Evolutionary conservation across 2,329 filamentous ascomycete genomes (phyloP).

Genomic region (Ophiostoma pallidulum): DNA sequence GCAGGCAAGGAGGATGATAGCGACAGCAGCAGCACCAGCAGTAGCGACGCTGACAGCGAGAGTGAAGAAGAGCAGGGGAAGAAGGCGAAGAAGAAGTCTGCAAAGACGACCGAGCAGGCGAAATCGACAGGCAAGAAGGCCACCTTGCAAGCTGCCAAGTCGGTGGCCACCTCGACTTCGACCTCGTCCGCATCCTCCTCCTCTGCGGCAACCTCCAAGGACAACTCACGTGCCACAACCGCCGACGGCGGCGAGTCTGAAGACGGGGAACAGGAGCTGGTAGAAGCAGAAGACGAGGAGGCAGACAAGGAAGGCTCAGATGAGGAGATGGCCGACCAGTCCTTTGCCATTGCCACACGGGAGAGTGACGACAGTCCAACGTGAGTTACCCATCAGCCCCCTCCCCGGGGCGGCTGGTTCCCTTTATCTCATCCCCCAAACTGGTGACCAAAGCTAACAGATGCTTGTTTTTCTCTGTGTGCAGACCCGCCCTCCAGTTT

Average conservation of each 20-base stretch:
- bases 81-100: not conserved
- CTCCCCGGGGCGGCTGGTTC: not conserved
- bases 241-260: not conserved
- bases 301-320: constrained; percentile 3
- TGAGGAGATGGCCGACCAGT: constrained; percentile 25
- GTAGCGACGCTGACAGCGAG: not conserved
- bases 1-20: not conserved
- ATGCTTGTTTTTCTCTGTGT: too few species aligned
- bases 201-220: not conserved
- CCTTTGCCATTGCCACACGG: constrained; percentile 21
- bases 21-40: not conserved
- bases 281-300: not conserved
- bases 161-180: not conserved
- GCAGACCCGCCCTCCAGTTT: constrained; percentile 32
- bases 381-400: not conserved
- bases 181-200: not conserved
- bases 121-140: not conserved
- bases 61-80: not conserved
- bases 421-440: constrained; percentile 23
- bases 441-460: too few species aligned
- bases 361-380: constrained; percentile 1
- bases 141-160: not conserved
- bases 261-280: not conserved
- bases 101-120: not conserved
- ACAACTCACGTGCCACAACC: not conserved